Evolutionary conservation across 2,329 filamentous ascomycete species (phyloP).

Genomic region (Dactylellina leptospora): DNA sequence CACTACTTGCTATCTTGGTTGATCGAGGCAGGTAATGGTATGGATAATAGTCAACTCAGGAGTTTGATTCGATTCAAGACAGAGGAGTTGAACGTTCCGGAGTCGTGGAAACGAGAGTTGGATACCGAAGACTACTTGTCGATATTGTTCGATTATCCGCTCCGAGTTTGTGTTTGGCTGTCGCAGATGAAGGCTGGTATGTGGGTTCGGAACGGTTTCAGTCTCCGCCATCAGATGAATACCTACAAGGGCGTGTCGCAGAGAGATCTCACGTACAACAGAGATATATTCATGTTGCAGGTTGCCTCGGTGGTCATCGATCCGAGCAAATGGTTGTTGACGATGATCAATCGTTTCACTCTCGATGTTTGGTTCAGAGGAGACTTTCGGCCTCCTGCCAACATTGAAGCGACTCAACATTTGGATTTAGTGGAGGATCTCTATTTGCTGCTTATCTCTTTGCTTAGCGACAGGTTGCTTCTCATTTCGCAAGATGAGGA

Average conservation of each 20-base stretch:
- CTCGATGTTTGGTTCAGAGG: slow-evolving; percentile 88
- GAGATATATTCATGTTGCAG: slow-evolving; percentile 93
- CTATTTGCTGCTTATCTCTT: slow-evolving; percentile 87
- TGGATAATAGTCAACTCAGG: slow-evolving; percentile 73
- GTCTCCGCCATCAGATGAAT: slow-evolving; percentile 90
- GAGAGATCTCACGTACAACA: slow-evolving; percentile 89
- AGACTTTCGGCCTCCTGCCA: slow-evolving; percentile 75
- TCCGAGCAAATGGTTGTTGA: slow-evolving; percentile 82
- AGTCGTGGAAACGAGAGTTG: slow-evolving; percentile 70
- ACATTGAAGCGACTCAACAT: slow-evolving; percentile 85
- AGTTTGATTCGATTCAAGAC: slow-evolving; percentile 76
- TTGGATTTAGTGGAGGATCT: slow-evolving; percentile 96
- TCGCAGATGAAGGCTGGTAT: slow-evolving; percentile 98
- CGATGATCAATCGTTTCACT: slow-evolving; percentile 89
- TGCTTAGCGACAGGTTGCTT: slow-evolving; percentile 86
- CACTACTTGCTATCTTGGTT: slow-evolving; percentile 98
- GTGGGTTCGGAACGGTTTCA: slow-evolving; percentile 98
- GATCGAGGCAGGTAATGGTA: slow-evolving; percentile 83
- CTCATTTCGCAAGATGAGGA: slow-evolving; percentile 75
- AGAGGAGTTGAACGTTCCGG: slow-evolving; percentile 73
- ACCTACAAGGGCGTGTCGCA: slow-evolving; percentile 90
- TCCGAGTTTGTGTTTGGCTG: slow-evolving; percentile 93
- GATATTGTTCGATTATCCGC: slow-evolving; percentile 88
- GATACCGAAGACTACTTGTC: slow-evolving; percentile 81
- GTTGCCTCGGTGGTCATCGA: slow-evolving; percentile 87